These are phyloP conservation scores for Plantago major DNA, from an alignment of 257 asterid species.

Conservation along the genomic window DNA sequence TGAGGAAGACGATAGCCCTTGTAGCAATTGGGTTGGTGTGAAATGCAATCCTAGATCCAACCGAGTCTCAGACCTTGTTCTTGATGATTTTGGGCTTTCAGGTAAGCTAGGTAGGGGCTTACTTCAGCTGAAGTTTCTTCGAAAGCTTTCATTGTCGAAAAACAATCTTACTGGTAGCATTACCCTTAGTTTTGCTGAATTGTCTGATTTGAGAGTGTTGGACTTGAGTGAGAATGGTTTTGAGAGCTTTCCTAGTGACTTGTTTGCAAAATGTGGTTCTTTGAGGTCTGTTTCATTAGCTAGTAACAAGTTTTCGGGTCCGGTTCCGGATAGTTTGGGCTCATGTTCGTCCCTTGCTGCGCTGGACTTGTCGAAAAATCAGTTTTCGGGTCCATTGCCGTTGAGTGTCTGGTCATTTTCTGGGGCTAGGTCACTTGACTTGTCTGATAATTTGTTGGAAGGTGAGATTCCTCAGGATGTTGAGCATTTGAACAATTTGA, in stretches of 20 bases:
- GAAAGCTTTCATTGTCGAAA: constrained; percentile 58
- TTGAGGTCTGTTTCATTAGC: constrained; percentile 70
- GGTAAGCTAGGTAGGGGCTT: constrained; percentile 90
- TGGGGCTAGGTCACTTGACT: constrained; percentile 69
- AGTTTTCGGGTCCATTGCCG: constrained; percentile 69
- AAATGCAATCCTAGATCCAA: constrained; percentile 89
- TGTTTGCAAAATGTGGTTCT: constrained; percentile 79
- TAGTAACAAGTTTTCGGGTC: constrained; percentile 62
- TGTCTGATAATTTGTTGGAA: constrained; percentile 64
- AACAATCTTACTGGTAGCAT: constrained; percentile 78
- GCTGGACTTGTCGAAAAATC: constrained; percentile 67
- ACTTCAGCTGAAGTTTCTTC: constrained; percentile 68
- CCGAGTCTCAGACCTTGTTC: constrained; percentile 82
- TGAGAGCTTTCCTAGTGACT: constrained; percentile 57
- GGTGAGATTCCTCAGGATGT: constrained; percentile 60
- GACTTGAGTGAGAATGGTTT: constrained; percentile 79
- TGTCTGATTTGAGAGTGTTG: constrained; percentile 55
- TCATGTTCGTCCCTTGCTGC: constrained; percentile 68
- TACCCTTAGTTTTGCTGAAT: constrained; percentile 63
- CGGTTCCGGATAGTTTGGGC: constrained; percentile 67
- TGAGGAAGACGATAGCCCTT: constrained; percentile 85
- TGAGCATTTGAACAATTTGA: constrained; percentile 51
- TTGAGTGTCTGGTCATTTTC: constrained; percentile 62
- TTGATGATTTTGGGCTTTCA: constrained; percentile 75
- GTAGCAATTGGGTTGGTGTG: constrained; percentile 73